These are phyloP conservation scores for Phytophthora tentaculata DNA, from an alignment of 352 stramenopile genomes.

Conservation along the genomic window DNA sequence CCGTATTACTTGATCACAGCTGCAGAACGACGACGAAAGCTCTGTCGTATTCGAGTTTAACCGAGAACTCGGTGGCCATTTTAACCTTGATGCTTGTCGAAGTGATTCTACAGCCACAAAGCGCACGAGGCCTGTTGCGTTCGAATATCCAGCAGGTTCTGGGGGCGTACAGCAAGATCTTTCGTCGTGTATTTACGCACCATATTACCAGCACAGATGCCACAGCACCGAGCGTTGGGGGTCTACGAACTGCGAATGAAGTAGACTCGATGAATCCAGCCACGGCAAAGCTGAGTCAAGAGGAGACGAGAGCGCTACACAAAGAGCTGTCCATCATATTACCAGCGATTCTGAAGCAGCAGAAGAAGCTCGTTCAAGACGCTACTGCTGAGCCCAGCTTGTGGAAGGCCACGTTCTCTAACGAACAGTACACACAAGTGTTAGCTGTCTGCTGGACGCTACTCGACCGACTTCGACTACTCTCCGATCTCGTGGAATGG, in stretches of 20 bases:
- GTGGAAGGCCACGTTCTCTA: constrained; percentile 62
- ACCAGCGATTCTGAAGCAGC: constrained; percentile 47
- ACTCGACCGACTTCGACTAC: constrained; percentile 58
- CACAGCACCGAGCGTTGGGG: constrained; percentile 10
- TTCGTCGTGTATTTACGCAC: constrained; percentile 57
- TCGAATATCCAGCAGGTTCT: constrained; percentile 65
- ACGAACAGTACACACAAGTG: constrained; percentile 57
- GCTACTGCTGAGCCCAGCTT: constrained; percentile 56
- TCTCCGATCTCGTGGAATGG: constrained; percentile 75
- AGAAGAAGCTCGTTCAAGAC: constrained; percentile 59
- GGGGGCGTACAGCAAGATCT: constrained; percentile 44
- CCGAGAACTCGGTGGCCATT: constrained; percentile 74
- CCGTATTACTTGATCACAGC: constrained; percentile 60
- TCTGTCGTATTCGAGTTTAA: constrained; percentile 67
- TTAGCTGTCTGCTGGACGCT: constrained; percentile 55
- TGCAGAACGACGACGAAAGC: constrained; percentile 36
- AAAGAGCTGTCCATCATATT: constrained; percentile 45
- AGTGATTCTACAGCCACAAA: constrained; percentile 51
- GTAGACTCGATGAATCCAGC: neutral
- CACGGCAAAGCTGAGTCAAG: constrained; percentile 22
- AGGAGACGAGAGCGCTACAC: constrained; percentile 44
- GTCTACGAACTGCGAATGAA: constrained; percentile 25
- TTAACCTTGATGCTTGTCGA: constrained; percentile 72
- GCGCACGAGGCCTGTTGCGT: constrained; percentile 55
- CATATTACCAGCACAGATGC: constrained; percentile 43